phyloP scores from a whole-genome alignment of 2,329 filamentous ascomycete genomes.

The Microcera coccophila region DNA sequence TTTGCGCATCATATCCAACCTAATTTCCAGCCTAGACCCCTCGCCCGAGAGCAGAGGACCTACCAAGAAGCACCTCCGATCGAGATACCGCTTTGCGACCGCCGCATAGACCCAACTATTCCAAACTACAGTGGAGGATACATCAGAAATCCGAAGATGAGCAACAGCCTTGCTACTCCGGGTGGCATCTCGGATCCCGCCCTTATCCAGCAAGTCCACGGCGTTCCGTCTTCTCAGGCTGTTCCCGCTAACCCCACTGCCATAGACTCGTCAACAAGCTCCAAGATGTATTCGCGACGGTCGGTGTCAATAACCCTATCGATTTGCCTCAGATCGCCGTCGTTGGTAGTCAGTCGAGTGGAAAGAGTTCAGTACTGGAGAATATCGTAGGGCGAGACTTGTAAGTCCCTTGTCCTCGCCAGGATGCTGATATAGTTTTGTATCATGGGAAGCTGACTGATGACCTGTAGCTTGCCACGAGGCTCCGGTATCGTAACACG shows the following conservation, averaged over 20 bases:
- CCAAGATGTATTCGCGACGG: conserved; percentile 97
- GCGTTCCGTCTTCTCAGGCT: conserved; percentile 11
- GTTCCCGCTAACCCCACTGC: conserved; percentile 16
- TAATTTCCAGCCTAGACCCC: not conserved
- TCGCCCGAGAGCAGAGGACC: not conserved
- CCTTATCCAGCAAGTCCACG: conserved; percentile 55
- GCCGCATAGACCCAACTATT: conserved; percentile 10
- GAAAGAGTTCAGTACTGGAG: conserved; percentile 98
- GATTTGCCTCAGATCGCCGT: conserved; percentile 97
- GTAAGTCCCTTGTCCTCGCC: conserved; percentile 53
- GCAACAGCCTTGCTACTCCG: conserved; percentile 38
- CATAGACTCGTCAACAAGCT: conserved; percentile 90
- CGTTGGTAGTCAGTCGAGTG: conserved; percentile 96
- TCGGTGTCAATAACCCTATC: conserved; percentile 98
- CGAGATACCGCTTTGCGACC: conserved; percentile 8
- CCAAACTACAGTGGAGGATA: conserved; percentile 11
- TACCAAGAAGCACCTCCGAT: not conserved
- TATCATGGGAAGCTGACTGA: conserved; percentile 10
- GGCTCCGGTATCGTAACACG: conserved; percentile 96
- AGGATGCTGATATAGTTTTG: conserved; percentile 2
- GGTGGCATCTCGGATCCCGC: conserved; percentile 64
- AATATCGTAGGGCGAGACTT: conserved; percentile 99
- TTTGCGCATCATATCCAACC: not conserved
- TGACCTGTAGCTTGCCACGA: conserved; percentile 71
- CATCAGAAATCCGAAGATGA: conserved; percentile 29